Evolutionary conservation across 495 filamentous ascomycete species (phyloP).

Genomic region (Penicillium tannophilum): DNA sequence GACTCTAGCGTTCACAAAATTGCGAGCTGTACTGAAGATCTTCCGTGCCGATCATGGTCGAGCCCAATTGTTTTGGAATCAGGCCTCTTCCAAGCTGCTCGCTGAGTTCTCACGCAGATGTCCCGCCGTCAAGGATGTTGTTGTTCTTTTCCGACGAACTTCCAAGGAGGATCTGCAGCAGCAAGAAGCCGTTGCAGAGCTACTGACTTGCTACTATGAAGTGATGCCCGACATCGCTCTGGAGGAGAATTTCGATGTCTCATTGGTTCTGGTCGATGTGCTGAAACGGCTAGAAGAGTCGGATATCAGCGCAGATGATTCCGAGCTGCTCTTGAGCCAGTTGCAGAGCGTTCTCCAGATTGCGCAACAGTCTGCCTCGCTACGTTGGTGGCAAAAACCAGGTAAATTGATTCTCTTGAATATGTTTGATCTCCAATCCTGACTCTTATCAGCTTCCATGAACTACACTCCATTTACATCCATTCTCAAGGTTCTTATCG

Average conservation of each 20-base stretch:
- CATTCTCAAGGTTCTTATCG: slow-evolving; percentile 44
- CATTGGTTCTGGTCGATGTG: slow-evolving; percentile 66
- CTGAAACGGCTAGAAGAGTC: slow-evolving; percentile 54
- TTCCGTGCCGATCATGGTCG: slow-evolving; percentile 42
- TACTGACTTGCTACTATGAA: slow-evolving; percentile 79
- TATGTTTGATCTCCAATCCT: not conserved
- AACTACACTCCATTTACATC: slow-evolving; percentile 50
- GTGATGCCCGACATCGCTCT: slow-evolving; percentile 77
- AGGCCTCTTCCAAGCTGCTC: slow-evolving; percentile 63
- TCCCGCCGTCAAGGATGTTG: slow-evolving; percentile 75
- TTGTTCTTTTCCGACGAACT: slow-evolving; percentile 66
- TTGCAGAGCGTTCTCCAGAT: slow-evolving; percentile 76
- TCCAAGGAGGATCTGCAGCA: slow-evolving; percentile 69
- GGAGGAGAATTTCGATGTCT: slow-evolving; percentile 84
- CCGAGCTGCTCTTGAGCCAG: slow-evolving; percentile 63
- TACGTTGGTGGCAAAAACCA: slow-evolving; percentile 79
- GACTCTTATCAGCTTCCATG: slow-evolving; percentile 36
- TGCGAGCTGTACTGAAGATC: slow-evolving; percentile 55
- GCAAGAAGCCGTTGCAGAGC: slow-evolving; percentile 71
- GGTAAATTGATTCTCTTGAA: slow-evolving; percentile 30
- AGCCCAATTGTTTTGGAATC: slow-evolving; percentile 60
- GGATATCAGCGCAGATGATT: slow-evolving; percentile 37
- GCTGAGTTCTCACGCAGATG: slow-evolving; percentile 77
- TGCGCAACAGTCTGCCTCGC: slow-evolving; percentile 72
- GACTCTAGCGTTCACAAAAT: slow-evolving; percentile 75